Base-by-base conservation (phyloP, 441 rosid species). In the Oxalis stricta region DNA sequence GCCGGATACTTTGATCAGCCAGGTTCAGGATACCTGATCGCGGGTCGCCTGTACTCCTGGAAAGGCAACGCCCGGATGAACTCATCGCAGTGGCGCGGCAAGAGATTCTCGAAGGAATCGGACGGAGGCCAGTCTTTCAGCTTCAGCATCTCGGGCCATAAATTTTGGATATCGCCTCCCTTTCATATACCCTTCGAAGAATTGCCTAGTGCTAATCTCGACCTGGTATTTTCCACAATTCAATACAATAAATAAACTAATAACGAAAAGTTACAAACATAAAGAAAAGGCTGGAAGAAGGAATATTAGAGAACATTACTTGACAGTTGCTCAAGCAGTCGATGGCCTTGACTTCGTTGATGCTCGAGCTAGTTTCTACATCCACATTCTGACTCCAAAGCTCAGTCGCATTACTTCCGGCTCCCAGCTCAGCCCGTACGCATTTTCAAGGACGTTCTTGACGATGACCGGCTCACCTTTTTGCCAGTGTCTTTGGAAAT, bases 341-440 rank as follows among this genome's bases (percentile, higher is more conserved):
- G 3, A 89, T 71, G 12, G 89, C 92, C 68, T 70, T 80, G 39
- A 88, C 86, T 48, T 69, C 70, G 13, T 84, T 74, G 71, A 72
- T 73, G 32, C 63, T 71, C 26, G 79, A 55, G 59, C 79, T 66
- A 21, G 60, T 47, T n/a, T 58, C 42, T 18, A 70, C 43, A 64
- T 78, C 78, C 41, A 38, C 58, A 39, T 64, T 68, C 45, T 80
- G 73, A 35, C 93, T 75, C n/a, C 46, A 89, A 66, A 5, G 94
- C 98, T 29, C 95, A n/a, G 89, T 93, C 87, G 71, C 93, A 89
- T 89, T 6, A 85, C 98, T 75, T 50, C 71, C n/a, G 98, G 98
- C 53, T 89, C 94, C 98, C 98, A 85, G 68, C 94, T 85, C 55
- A 85, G 64, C 50, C 71, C 81, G 41, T 79, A 42, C n/a, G 75